phyloP scores from a whole-genome alignment of 2,329 filamentous ascomycete species.

The Pseudogymnoascus sp. region DNA sequence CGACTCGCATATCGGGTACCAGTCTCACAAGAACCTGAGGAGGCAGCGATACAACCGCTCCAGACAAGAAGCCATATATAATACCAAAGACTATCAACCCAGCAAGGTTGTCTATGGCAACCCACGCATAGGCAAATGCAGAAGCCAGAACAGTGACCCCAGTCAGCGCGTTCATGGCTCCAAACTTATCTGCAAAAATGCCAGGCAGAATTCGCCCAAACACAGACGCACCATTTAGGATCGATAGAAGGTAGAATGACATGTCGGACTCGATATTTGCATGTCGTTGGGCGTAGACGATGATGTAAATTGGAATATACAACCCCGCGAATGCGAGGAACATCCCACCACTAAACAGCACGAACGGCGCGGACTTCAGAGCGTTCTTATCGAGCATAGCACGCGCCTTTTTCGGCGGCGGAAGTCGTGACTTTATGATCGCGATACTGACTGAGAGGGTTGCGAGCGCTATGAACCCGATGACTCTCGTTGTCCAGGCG shows the following conservation, averaged over 20 bases:
- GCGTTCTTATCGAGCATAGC: background rate
- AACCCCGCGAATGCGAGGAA: background rate
- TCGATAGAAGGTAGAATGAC: conserved; percentile 39
- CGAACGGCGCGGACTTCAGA: background rate
- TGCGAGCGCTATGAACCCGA: conserved; percentile 46
- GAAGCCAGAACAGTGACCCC: conserved; percentile 38
- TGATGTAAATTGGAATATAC: conserved; percentile 27
- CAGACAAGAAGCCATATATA: conserved; percentile 61
- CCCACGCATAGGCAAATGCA: conserved; percentile 31
- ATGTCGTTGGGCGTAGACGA: conserved; percentile 29
- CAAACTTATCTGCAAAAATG: conserved; percentile 43
- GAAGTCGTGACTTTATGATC: conserved; percentile 42
- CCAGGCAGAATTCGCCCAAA: conserved; percentile 49
- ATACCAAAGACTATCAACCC: conserved; percentile 55
- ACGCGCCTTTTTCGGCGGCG: conserved; percentile 22
- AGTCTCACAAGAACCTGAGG: conserved; percentile 29
- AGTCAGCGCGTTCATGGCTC: conserved; percentile 46
- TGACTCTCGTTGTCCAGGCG: conserved; percentile 48
- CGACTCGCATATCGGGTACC: conserved; percentile 7
- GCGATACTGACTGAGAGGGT: conserved; percentile 43
- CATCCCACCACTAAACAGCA: background rate
- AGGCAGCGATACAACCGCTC: conserved; percentile 54
- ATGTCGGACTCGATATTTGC: conserved; percentile 38
- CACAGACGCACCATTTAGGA: conserved; percentile 43
- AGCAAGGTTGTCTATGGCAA: conserved; percentile 42